Conservation (phyloP, 139 green algal genomes). For the Edaphochlamys debaryana region DNA sequence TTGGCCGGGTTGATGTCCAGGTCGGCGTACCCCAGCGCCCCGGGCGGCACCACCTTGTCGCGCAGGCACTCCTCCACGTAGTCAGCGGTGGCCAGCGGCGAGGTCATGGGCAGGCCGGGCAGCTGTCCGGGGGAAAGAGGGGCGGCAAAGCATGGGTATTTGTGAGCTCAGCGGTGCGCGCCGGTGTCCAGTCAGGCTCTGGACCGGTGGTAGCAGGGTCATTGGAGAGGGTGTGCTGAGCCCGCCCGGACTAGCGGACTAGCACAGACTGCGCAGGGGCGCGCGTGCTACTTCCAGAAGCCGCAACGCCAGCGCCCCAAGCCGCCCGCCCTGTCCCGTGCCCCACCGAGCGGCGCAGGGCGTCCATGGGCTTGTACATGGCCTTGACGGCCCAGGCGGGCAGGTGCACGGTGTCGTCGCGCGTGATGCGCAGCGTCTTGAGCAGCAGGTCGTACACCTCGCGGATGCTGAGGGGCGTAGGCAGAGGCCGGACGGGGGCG, state of each 20-base stretch:
- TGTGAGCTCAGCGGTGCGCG: no score
- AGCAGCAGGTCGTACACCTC: constrained; percentile 61
- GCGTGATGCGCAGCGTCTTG: constrained; percentile 53
- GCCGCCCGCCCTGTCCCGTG: no score
- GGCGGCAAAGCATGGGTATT: no score
- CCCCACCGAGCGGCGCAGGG: constrained; percentile 31
- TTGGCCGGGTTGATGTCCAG: constrained; percentile 70
- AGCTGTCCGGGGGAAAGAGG: constrained; percentile 27
- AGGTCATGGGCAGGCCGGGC: constrained; percentile 60
- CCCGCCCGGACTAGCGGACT: no score
- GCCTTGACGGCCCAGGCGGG: constrained; percentile 51
- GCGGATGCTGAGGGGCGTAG: constrained; percentile 40
- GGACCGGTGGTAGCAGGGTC: no score
- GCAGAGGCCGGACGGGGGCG: no score
- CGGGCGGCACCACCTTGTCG: constrained; percentile 60
- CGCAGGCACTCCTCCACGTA: constrained; percentile 70
- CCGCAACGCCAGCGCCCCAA: no score
- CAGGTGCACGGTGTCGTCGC: constrained; percentile 58
- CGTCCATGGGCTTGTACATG: constrained; percentile 43
- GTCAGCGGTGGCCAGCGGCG: constrained; percentile 70
- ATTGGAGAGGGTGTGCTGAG: no score
- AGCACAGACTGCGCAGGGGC: no score
- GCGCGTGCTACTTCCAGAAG: no score
- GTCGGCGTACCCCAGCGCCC: constrained; percentile 65
- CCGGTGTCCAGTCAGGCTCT: no score